A percentile compares a stretch with the other conserved stretches of the same genome.
phyloP scores from a whole-genome alignment of 192 early-diverging fungal species.

The Backusella morwellensis region DNA sequence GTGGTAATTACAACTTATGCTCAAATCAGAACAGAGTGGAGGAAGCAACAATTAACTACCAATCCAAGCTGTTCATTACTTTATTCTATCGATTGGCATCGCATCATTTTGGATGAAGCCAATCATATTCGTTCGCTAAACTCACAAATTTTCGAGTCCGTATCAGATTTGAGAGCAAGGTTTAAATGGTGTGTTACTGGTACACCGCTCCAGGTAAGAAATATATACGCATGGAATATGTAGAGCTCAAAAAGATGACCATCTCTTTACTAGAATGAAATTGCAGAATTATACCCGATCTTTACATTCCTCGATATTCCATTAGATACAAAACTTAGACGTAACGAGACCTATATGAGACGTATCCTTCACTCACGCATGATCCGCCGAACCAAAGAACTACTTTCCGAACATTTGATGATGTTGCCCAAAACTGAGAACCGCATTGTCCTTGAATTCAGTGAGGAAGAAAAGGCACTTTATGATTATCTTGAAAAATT shows the following conservation, averaged over 20 bases:
- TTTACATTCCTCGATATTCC: constrained; percentile 9
- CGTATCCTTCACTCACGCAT: constrained; percentile 14
- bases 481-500: constrained; percentile 25
- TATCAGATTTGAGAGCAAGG: not conserved
- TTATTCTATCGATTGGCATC: constrained; percentile 16
- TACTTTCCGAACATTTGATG: not conserved
- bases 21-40: constrained; percentile 18
- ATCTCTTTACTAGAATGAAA: constrained; percentile 15
- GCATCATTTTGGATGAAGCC: constrained; percentile 24
- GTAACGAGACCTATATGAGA: not conserved
- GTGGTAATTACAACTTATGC: constrained; percentile 30
- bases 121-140: constrained; percentile 9
- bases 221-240: not conserved
- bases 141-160: not conserved
- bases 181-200: constrained; percentile 26
- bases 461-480: constrained; percentile 15
- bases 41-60: not conserved
- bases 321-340: not conserved
- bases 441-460: constrained; percentile 18
- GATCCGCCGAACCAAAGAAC: constrained; percentile 20
- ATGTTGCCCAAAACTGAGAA: constrained; percentile 10
- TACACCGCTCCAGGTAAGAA: constrained; percentile 25
- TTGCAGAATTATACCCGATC: constrained; percentile 17
- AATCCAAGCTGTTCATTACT: not conserved
- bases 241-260: not conserved